phyloP scores from a whole-genome alignment of 768 basidiomycete species.

The Tephrocybe sp. region DNA sequence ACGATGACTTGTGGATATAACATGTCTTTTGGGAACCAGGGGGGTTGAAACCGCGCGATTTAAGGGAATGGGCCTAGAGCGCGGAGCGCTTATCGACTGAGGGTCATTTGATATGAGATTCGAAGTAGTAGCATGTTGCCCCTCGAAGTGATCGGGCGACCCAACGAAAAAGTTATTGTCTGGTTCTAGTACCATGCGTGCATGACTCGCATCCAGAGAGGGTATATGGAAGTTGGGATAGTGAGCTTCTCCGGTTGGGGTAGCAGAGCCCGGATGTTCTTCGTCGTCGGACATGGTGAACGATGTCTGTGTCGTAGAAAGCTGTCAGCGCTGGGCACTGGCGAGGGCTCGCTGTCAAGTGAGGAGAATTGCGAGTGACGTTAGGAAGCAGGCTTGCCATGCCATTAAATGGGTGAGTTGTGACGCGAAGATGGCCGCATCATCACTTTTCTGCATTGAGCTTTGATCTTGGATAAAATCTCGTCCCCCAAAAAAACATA shows the following conservation, averaged over 20 bases:
- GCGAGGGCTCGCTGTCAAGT: too few relatives aligned
- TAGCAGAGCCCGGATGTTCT: not conserved
- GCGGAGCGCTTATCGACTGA: slow-evolving; percentile 8
- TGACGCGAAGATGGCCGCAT: slow-evolving; percentile 1
- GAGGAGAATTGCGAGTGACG: too few relatives aligned
- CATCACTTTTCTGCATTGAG: too few relatives aligned
- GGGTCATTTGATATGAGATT: slow-evolving; percentile 2
- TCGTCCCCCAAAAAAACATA: too few relatives aligned
- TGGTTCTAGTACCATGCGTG: not conserved
- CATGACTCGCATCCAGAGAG: not conserved
- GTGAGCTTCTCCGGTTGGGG: slow-evolving; percentile 4
- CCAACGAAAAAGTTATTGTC: slow-evolving; percentile 17
- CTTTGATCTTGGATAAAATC: too few relatives aligned
- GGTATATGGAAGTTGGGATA: not conserved
- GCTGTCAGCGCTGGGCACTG: not conserved
- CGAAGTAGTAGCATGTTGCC: slow-evolving; percentile 4
- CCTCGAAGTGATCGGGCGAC: slow-evolving; percentile 23
- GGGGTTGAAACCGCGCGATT: slow-evolving; percentile 23
- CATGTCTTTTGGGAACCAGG: slow-evolving; percentile 12
- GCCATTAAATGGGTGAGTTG: not conserved
- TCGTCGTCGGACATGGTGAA: slow-evolving; percentile 6
- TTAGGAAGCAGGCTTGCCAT: too few relatives aligned
- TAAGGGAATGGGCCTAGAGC: slow-evolving; percentile 15
- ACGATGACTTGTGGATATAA: slow-evolving; percentile 11
- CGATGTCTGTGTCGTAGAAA: not conserved